Evolutionary conservation across 2,329 filamentous ascomycete species (phyloP).

Genomic region (Teratosphaeria pseudoeucalypti): DNA sequence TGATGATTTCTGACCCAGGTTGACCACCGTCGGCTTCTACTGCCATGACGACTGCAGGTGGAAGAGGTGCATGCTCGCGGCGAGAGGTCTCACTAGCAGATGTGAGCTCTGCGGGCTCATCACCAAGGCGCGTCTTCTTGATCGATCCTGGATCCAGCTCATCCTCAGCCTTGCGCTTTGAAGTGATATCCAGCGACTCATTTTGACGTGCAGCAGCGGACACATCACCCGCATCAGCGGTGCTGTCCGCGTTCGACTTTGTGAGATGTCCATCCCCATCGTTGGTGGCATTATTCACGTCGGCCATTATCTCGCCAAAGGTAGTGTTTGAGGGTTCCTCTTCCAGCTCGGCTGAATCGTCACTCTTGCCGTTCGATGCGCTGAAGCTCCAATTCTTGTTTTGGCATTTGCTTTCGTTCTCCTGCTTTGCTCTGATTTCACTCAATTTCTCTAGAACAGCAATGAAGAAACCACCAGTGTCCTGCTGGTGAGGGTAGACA

Average conservation of each 20-base stretch:
- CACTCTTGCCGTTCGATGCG: constrained; percentile 5
- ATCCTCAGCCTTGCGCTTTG: constrained; percentile 33
- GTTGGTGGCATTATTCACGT: constrained; percentile 20
- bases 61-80: constrained; percentile 12
- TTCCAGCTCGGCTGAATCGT: constrained; percentile 5
- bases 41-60: constrained; percentile 11
- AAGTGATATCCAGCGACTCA: neutral
- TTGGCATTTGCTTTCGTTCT: constrained; percentile 44
- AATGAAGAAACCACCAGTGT: constrained; percentile 97
- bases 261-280: constrained; percentile 12
- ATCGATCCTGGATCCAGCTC: constrained; percentile 25
- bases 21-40: constrained; percentile 10
- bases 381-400: constrained; percentile 23
- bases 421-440: constrained; percentile 70
- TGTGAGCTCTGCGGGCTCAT: constrained; percentile 15
- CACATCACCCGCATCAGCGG: neutral
- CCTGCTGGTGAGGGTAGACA: constrained; percentile 88
- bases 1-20: constrained; percentile 4
- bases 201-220: constrained; percentile 11
- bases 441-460: constrained; percentile 83
- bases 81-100: constrained; percentile 1
- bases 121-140: constrained; percentile 21
- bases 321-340: constrained; percentile 13
- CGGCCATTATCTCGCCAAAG: constrained; percentile 31
- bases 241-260: neutral